Evolutionary conservation across 192 early-diverging fungal species (phyloP).

Genomic region (Phycomyces blakesleeanus): DNA sequence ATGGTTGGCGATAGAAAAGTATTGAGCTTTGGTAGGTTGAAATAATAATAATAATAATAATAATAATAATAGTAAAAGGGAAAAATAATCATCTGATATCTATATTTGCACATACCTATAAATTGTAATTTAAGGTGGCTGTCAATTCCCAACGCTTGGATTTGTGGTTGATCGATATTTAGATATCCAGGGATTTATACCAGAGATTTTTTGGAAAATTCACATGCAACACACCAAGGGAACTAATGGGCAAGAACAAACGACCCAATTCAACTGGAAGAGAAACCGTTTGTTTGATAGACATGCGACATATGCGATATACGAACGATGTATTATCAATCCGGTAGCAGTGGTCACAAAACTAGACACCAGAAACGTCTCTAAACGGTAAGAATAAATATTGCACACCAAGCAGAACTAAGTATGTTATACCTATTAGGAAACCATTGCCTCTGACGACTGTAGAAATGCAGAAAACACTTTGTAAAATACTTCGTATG

Average conservation of each 20-base stretch:
- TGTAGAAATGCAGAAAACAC: conserved; percentile 88
- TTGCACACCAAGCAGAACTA: not conserved
- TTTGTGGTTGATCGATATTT: conserved; percentile 90
- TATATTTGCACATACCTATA: too few species aligned
- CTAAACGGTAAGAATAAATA: conserved; percentile 60
- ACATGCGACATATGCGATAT: conserved; percentile 61
- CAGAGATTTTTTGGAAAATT: conserved; percentile 92
- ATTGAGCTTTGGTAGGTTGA: conserved; percentile 84
- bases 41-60: too few species aligned
- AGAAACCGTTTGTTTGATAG: conserved; percentile 76
- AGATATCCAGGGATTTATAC: conserved; percentile 70
- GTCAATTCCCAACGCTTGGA: conserved; percentile 95
- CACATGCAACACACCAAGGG: conserved; percentile 41
- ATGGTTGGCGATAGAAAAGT: conserved; percentile 53
- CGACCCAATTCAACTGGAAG: conserved; percentile 68
- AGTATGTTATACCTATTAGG: conserved; percentile 37
- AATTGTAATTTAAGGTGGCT: conserved; percentile 56
- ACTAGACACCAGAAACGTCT: conserved; percentile 62
- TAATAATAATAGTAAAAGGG: too few species aligned
- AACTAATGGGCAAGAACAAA: not conserved
- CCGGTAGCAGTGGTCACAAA: conserved; percentile 54
- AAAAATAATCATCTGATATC: too few species aligned
- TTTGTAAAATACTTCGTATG: conserved; percentile 64
- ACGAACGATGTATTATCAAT: conserved; percentile 66
- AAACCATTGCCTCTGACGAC: conserved; percentile 91